A percentile compares a stretch with the other conserved stretches of the same genome.
These are phyloP conservation scores for Leptomonas pyrrhocoris DNA, from an alignment of 208 protist species.

Conservation along the genomic window DNA sequence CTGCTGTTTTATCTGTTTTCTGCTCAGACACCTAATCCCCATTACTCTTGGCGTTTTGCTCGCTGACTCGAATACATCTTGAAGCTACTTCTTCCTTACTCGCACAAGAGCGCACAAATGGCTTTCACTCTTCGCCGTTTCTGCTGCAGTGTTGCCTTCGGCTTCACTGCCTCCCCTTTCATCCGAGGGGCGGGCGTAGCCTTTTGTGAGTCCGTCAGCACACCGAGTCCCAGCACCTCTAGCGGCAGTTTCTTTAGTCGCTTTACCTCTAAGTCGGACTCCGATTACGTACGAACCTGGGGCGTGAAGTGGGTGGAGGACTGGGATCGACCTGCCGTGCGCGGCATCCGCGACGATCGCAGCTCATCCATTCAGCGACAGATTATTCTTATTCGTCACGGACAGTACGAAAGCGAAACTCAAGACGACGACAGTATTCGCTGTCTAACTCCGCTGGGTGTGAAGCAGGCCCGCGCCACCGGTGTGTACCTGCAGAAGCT, in stretches of 20 bases:
- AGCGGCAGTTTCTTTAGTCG: slow-evolving; percentile 39
- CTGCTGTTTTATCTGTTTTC: too few relatives aligned
- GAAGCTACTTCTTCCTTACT: too few relatives aligned
- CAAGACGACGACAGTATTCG: slow-evolving; percentile 42
- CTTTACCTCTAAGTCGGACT: slow-evolving; percentile 20
- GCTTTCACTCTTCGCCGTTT: slow-evolving; percentile 36
- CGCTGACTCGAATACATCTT: not conserved
- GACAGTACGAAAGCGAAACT: slow-evolving; percentile 74
- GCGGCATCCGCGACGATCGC: slow-evolving; percentile 19
- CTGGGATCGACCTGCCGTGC: slow-evolving; percentile 57
- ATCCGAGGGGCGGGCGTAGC: slow-evolving; percentile 29
- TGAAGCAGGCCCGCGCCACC: slow-evolving; percentile 60
- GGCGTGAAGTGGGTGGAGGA: slow-evolving; percentile 66
- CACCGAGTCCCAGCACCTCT: slow-evolving; percentile 23
- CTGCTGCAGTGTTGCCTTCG: slow-evolving; percentile 22
- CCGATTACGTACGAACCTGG: slow-evolving; percentile 62
- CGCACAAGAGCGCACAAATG: not conserved
- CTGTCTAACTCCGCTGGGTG: slow-evolving; percentile 56
- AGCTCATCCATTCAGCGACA: slow-evolving; percentile 40
- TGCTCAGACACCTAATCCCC: too few relatives aligned
- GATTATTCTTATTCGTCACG: slow-evolving; percentile 84
- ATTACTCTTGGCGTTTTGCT: not conserved
- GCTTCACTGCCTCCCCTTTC: slow-evolving; percentile 35
- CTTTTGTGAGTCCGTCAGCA: slow-evolving; percentile 29
- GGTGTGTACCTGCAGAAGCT: slow-evolving; percentile 56